phyloP scores from a whole-genome alignment of 768 basidiomycete species.

The Boletus vermiculosoides region DNA sequence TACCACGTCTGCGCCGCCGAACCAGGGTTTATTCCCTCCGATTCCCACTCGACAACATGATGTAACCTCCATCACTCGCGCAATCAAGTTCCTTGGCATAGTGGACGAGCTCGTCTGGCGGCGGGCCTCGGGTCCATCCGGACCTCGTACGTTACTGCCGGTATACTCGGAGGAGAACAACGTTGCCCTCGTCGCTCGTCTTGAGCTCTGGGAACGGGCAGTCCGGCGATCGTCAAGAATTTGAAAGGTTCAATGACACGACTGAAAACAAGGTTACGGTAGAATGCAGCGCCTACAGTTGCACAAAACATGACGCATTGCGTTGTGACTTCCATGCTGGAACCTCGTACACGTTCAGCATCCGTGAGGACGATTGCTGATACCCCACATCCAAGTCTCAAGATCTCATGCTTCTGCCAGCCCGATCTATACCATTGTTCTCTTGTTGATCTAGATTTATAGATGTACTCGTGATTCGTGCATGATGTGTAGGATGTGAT shows the following conservation, averaged over 20 bases:
- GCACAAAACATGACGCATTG: background rate
- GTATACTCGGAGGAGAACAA: constrained; percentile 29
- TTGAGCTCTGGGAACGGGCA: constrained; percentile 29
- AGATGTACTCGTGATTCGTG: background rate
- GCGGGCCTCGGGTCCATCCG: constrained; percentile 12
- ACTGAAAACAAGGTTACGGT: background rate
- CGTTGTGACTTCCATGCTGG: background rate
- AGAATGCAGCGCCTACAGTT: background rate
- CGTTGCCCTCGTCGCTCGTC: constrained; percentile 23
- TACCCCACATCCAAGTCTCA: background rate
- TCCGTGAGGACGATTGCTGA: background rate
- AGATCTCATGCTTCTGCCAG: background rate
- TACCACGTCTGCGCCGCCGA: background rate
- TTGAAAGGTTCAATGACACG: constrained; percentile 4
- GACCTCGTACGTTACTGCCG: constrained; percentile 8
- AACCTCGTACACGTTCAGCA: too few relatives aligned
- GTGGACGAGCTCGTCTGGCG: constrained; percentile 33
- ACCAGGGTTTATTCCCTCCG: background rate
- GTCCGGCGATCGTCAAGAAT: constrained; percentile 21
- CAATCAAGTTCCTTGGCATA: constrained; percentile 25
- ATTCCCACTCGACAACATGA: constrained; percentile 11
- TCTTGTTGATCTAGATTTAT: background rate
- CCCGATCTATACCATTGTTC: background rate
- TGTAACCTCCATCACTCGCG: constrained; percentile 19
- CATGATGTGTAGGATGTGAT: background rate